phyloP scores from a whole-genome alignment of 148 eudicot species.

The Beta vulgaris region DNA sequence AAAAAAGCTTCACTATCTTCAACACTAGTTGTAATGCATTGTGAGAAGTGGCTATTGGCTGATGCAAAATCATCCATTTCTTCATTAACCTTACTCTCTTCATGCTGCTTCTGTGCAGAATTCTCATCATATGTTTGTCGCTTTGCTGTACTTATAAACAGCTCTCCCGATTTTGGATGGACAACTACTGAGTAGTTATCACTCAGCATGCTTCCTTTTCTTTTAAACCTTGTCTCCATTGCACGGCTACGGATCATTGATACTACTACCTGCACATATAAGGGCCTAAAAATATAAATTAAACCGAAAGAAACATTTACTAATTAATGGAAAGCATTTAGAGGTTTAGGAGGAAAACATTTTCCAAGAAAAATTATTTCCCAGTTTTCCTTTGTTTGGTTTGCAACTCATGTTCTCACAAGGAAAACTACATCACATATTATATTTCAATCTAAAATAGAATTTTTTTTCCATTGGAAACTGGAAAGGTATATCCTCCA shows the following conservation, averaged over 20 bases:
- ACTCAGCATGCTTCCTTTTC: slow-evolving; percentile 30
- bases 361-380: no score
- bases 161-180: slow-evolving; percentile 44
- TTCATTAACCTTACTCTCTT: slow-evolving; percentile 28
- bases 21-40: slow-evolving; percentile 36
- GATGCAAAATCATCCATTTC: slow-evolving; percentile 56
- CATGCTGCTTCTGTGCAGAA: slow-evolving; percentile 5
- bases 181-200: slow-evolving; percentile 40
- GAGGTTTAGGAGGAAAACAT: no score
- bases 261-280: slow-evolving; percentile 49
- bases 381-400: no score
- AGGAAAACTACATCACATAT: no score
- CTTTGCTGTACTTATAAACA: slow-evolving; percentile 23
- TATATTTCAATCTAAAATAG: not conserved
- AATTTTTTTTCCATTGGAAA: no score
- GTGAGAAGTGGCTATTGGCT: slow-evolving; percentile 53
- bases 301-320: not conserved
- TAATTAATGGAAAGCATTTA: not conserved
- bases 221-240: slow-evolving; percentile 60
- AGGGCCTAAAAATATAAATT: not conserved
- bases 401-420: no score
- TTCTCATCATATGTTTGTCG: not conserved
- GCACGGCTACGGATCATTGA: slow-evolving; percentile 58
- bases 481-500: no score
- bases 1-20: slow-evolving; percentile 49